A percentile compares a stretch with the other conserved stretches of the same genome.
phyloP scores from a whole-genome alignment of 805 yeast genomes.

The Wickerhamiella azymoides region DNA sequence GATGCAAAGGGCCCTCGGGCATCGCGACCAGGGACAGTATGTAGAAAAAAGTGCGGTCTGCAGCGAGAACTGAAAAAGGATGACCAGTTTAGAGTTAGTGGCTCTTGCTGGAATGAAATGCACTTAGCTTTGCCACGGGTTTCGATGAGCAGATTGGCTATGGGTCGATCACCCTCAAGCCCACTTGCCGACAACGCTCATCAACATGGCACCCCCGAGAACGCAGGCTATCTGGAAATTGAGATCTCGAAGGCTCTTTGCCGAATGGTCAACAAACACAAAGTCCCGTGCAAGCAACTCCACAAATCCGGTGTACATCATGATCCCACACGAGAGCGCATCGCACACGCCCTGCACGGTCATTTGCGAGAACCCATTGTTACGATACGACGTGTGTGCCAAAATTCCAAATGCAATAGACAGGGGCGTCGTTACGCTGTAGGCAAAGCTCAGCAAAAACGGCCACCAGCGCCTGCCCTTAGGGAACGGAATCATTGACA shows the following conservation, averaged over 20 bases:
- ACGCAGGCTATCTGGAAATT: constrained; percentile 30
- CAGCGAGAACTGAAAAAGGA: too few species aligned
- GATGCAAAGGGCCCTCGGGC: too few species aligned
- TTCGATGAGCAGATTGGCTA: too few species aligned
- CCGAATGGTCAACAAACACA: constrained; percentile 33
- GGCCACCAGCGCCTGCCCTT: constrained; percentile 34
- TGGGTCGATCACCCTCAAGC: constrained; percentile 31
- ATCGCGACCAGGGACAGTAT: too few species aligned
- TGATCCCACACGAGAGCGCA: constrained; percentile 56
- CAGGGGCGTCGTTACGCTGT: constrained; percentile 51
- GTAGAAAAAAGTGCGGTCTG: neutral
- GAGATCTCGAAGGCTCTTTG: constrained; percentile 31
- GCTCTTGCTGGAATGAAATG: too few species aligned
- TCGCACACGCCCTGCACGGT: constrained; percentile 54
- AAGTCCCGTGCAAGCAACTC: constrained; percentile 67
- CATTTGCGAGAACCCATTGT: constrained; percentile 39
- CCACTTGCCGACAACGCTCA: constrained; percentile 70
- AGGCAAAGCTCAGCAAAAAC: constrained; percentile 36
- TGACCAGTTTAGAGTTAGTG: too few species aligned
- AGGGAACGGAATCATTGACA: constrained; percentile 48
- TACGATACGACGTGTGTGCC: constrained; percentile 43
- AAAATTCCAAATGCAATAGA: constrained; percentile 66
- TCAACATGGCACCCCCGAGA: constrained; percentile 47
- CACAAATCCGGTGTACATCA: constrained; percentile 58
- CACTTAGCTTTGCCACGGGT: too few species aligned